Evolutionary conservation across 305 asterid genomes (phyloP), one percentile per base, ranked within the genome.

Genomic region (Caryopteris hybrid): DNA sequence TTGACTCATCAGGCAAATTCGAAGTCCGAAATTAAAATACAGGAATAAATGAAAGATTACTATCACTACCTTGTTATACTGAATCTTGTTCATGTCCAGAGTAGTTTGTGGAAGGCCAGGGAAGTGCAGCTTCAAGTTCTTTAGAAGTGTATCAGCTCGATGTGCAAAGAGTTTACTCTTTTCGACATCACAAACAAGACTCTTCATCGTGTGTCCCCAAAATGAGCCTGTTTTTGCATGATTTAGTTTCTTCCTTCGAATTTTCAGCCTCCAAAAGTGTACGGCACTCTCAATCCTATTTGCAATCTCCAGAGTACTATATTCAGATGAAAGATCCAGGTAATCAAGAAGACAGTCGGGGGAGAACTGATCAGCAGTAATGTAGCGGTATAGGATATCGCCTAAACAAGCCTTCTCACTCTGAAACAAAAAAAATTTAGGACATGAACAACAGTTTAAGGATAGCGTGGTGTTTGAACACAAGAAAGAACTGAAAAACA

Each of bases 91-190:
- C 78, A 73, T 80, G 84, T 90, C 98, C 53, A 93, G 81, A 41
- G 81, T 59, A 50, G 96, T 93, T 71, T 93, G 98, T 8, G 92
- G 96, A 57, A 93, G 95, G 69, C 86, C 89, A 7, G 98, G 92
- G 63, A 83, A 88, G 52, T 84, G 94, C 70, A 79, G 59, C 84
- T 88, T 93, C 60, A 90, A 80, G 87, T 73, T 88, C 76, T 75
- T 84, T 50, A 90, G 74, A 34, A 93, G 89, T 66, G 84, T 75
- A 16, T 86, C 96, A 20, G 95, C 94, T 76, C 98, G 78, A 57
- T 84, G 74, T 17, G 97, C 88, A 45, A 78, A 84, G 60, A 80
- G 75, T 77, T 80, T 84, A 61, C 78, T 64, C 88, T 85, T 92
- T 58, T 86, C 97, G 12, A 27, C 51, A 42, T 84, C 90, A 69